phyloP scores from a whole-genome alignment of 75 land plant genomes.

The Pinus taeda region DNA sequence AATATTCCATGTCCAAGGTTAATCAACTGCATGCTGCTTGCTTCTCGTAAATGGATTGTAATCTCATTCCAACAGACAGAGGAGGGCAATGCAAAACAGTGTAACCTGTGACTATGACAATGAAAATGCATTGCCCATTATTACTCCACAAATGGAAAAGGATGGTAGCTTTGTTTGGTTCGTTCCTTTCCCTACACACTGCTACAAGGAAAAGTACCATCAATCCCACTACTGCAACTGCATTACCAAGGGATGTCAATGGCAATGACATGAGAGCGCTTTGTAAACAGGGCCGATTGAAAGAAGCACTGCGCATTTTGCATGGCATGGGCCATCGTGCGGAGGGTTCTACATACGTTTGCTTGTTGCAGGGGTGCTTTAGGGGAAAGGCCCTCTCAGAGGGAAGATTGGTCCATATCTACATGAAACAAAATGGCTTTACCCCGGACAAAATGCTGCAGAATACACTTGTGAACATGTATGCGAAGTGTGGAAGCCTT shows the following conservation, averaged over 20 bases:
- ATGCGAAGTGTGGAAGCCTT: neutral
- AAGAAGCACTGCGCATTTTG: neutral
- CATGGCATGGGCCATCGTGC: neutral
- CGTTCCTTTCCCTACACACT: too few species aligned
- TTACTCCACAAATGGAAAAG: too few species aligned
- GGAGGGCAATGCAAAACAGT: too few species aligned
- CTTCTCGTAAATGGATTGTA: too few species aligned
- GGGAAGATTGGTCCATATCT: conserved; percentile 3
- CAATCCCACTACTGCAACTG: too few species aligned
- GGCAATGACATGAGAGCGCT: neutral
- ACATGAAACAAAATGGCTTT: neutral
- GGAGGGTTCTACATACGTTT: neutral
- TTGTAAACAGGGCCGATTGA: neutral
- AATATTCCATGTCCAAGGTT: too few species aligned
- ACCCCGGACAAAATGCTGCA: neutral
- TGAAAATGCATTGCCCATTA: too few species aligned
- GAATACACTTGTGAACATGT: neutral
- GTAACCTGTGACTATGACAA: too few species aligned
- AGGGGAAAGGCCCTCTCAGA: neutral
- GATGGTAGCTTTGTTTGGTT: too few species aligned
- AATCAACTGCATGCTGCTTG: too few species aligned
- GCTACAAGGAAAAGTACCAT: too few species aligned
- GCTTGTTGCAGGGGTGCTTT: neutral
- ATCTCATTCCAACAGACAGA: too few species aligned
- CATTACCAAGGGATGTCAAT: neutral